Evolutionary conservation across 2,329 filamentous ascomycete genomes (phyloP), one percentile per base, ranked within the genome.

Genomic region (Chalaropsis thielavioides): DNA sequence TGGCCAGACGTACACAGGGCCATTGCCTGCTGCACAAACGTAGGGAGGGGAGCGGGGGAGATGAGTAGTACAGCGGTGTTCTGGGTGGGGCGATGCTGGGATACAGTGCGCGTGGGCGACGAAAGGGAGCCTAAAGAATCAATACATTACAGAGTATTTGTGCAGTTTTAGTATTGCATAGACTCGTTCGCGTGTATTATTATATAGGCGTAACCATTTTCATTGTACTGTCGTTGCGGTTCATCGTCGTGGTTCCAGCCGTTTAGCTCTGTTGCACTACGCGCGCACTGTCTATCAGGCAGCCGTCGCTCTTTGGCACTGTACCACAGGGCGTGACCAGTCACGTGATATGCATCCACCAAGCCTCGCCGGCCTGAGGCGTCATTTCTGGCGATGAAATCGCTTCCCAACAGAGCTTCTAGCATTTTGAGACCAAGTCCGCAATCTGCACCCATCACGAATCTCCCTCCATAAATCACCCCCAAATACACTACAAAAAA

Each of bases 401-500:
- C 44, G 22, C 54, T 59, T 41, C 31, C n/a, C 49, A 63, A 51
- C 19, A 31, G 22, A 63, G 43, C 63, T 64, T 59, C 41, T 49
- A 46, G 60, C 19, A 49, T 24, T 49, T 59, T 46, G 63, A 56
- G 62, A 63, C 22, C 62, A 31, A 54, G 4, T 10, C 40, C 49
- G 13, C 35, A 56, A 19, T 51, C 43, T 40, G n/a, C 27, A 31
- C 22, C 63, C 41, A 46, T 61, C 64, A 61, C 51, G 49, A 62
- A 62, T 58, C 49, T n/a, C 38, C 35, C 44, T 46, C 38, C 46
- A 38, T 56, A 22, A 3, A 69, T 73, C 44, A 75, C 49, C 5
- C 69, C 73, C 40, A 75, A 77, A n/a, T 27, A 59, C 31, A 63
- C 22, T 58, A 76, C 76, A 76, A 84, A 90, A 84, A 81, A 99